Evolutionary conservation across 2,329 filamentous ascomycete species (phyloP).

Genomic region (Apiospora koreana): DNA sequence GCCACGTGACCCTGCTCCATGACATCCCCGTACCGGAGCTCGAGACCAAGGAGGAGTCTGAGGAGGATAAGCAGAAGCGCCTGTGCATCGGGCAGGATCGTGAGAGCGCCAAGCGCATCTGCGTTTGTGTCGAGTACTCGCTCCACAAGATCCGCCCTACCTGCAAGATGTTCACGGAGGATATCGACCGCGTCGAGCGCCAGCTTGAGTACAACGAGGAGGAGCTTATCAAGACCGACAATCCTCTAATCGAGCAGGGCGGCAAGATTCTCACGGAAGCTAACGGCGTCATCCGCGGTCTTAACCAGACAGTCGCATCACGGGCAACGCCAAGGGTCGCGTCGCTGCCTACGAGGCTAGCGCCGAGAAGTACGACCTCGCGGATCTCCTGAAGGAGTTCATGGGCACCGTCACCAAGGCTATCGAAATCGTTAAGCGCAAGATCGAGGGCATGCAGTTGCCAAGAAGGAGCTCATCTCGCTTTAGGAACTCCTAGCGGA

Average conservation of each 20-base stretch:
- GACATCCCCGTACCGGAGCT: conserved; percentile 52
- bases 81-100: conserved; percentile 65
- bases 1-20: conserved; percentile 67
- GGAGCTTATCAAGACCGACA: conserved; percentile 80
- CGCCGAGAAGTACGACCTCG: conserved; percentile 81
- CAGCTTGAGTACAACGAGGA: conserved; percentile 89
- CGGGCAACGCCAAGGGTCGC: conserved; percentile 81
- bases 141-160: conserved; percentile 83
- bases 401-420: conserved; percentile 78
- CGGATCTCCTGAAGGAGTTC: conserved; percentile 83
- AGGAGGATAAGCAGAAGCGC: conserved; percentile 58
- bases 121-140: conserved; percentile 71
- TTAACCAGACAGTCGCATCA: conserved; percentile 86
- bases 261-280: conserved; percentile 80
- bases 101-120: conserved; percentile 78
- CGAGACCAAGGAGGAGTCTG: conserved; percentile 55
- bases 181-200: conserved; percentile 78
- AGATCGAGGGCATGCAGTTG: conserved; percentile 91
- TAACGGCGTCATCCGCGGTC: conserved; percentile 81
- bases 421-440: conserved; percentile 86
- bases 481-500: conserved; percentile 82
- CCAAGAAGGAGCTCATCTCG: conserved; percentile 92
- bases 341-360: conserved; percentile 73
- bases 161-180: conserved; percentile 82
- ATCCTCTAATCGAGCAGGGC: conserved; percentile 84